These are phyloP conservation scores for Stentor coeruleus DNA, from an alignment of 73 alveolate species.

Conservation along the genomic window DNA sequence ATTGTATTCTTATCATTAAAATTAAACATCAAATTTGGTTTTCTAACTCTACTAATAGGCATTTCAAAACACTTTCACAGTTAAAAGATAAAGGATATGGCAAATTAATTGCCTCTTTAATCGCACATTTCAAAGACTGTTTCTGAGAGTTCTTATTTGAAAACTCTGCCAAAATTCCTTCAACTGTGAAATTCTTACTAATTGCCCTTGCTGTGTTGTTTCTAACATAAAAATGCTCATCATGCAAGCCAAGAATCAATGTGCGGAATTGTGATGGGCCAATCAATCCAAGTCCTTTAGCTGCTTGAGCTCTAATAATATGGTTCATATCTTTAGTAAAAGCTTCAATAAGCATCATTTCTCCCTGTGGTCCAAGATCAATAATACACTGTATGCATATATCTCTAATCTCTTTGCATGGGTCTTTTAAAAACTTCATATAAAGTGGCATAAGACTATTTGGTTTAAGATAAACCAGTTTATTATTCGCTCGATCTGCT, in stretches of 20 bases:
- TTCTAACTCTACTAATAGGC: not conserved
- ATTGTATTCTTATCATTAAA: too few species aligned
- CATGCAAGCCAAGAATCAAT: not conserved
- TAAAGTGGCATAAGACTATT: not conserved
- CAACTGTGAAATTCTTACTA: not conserved
- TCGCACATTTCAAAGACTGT: not conserved
- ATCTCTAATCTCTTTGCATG: not conserved
- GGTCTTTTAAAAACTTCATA: not conserved
- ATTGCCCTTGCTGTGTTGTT: not conserved
- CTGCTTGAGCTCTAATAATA: not conserved
- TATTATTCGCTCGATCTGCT: not conserved
- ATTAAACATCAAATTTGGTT: too few species aligned
- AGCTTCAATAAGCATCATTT: not conserved
- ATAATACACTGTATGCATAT: not conserved
- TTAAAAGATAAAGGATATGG: not conserved
- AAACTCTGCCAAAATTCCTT: not conserved
- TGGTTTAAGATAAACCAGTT: not conserved
- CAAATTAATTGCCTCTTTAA: not conserved
- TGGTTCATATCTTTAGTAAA: not conserved
- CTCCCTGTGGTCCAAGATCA: constrained; percentile 13
- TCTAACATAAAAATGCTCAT: not conserved
- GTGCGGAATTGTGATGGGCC: not conserved
- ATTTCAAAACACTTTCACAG: not conserved
- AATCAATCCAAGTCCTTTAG: not conserved
- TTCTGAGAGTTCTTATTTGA: not conserved